These are phyloP conservation scores for Papiliotrema laurentii DNA, from an alignment of 1,284 basidiomycete species.

Conservation along the genomic window DNA sequence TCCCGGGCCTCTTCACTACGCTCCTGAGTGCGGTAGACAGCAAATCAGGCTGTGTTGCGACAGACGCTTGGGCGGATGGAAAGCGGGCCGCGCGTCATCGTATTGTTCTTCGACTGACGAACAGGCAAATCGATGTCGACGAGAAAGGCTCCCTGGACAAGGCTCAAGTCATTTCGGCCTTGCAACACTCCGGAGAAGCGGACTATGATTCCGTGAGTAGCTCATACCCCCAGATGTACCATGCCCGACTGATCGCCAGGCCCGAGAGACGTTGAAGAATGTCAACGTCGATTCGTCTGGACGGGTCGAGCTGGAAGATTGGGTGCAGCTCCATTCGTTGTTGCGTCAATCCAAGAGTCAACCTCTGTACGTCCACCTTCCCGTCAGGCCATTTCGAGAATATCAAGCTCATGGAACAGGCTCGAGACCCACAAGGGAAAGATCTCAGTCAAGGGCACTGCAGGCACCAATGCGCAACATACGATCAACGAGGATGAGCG, in stretches of 20 bases:
- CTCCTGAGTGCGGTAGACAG: too few species aligned
- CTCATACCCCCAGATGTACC: conserved; percentile 9
- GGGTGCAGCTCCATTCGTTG: conserved; percentile 62
- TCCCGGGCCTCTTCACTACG: too few species aligned
- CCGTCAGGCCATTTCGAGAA: background rate
- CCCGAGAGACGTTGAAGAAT: conserved; percentile 76
- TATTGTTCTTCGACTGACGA: too few species aligned
- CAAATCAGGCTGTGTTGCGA: background rate
- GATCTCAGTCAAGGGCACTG: conserved; percentile 86
- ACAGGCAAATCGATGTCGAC: conserved; percentile 75
- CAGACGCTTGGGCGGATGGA: background rate
- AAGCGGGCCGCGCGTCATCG: too few species aligned
- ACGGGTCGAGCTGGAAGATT: conserved; percentile 95
- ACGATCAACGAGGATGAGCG: conserved; percentile 98
- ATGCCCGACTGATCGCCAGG: conserved; percentile 35
- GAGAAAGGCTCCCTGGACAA: conserved; percentile 82
- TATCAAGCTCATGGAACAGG: conserved; percentile 48
- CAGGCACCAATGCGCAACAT: conserved; percentile 90
- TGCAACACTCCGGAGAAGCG: conserved; percentile 69
- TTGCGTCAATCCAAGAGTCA: conserved; percentile 34
- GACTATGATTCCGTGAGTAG: conserved; percentile 80
- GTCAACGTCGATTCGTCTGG: conserved; percentile 93
- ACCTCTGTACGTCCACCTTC: conserved; percentile 30
- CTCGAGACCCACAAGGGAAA: conserved; percentile 74
- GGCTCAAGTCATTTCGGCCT: conserved; percentile 65